Conservation (phyloP, 805 yeast genomes). For the Sporopachydermia lactativora region DNA sequence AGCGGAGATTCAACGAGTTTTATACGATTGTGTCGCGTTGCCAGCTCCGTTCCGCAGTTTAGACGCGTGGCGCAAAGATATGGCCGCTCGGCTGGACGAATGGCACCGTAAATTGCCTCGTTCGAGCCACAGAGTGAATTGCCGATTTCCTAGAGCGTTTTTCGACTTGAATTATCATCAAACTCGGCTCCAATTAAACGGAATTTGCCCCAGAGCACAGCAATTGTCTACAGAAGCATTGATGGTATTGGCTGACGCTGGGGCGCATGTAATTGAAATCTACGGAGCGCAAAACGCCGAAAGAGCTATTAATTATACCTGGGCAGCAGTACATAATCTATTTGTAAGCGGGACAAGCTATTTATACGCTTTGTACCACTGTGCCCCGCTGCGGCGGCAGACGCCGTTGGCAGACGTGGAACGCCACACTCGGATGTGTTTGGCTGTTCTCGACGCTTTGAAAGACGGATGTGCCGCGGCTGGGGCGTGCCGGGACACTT, state of each 20-base stretch:
- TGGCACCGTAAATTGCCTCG: constrained; percentile 41
- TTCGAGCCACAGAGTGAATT: constrained; percentile 39
- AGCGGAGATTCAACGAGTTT: constrained; percentile 45
- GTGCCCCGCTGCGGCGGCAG: constrained; percentile 25
- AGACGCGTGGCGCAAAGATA: constrained; percentile 39
- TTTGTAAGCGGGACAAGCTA: constrained; percentile 68
- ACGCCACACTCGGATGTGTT: constrained; percentile 29
- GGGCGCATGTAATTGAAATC: constrained; percentile 41
- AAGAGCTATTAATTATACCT: constrained; percentile 51
- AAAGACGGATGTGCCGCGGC: constrained; percentile 60
- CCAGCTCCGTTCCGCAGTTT: constrained; percentile 41
- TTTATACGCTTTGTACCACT: constrained; percentile 48
- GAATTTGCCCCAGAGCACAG: constrained; percentile 47
- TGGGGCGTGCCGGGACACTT: constrained; percentile 41
- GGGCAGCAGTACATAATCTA: constrained; percentile 69
- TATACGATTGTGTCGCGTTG: constrained; percentile 36
- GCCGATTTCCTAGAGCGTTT: constrained; percentile 47
- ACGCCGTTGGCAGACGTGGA: constrained; percentile 28
- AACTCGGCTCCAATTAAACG: constrained; percentile 45
- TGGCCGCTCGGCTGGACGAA: constrained; percentile 28
- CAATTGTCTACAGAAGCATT: constrained; percentile 32
- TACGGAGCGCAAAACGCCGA: constrained; percentile 35
- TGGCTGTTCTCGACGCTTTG: constrained; percentile 37
- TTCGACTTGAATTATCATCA: constrained; percentile 54
- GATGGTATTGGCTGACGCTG: constrained; percentile 32